These are phyloP conservation scores for Royoungia palumana DNA, from an alignment of 768 basidiomycete species.

Conservation along the genomic window DNA sequence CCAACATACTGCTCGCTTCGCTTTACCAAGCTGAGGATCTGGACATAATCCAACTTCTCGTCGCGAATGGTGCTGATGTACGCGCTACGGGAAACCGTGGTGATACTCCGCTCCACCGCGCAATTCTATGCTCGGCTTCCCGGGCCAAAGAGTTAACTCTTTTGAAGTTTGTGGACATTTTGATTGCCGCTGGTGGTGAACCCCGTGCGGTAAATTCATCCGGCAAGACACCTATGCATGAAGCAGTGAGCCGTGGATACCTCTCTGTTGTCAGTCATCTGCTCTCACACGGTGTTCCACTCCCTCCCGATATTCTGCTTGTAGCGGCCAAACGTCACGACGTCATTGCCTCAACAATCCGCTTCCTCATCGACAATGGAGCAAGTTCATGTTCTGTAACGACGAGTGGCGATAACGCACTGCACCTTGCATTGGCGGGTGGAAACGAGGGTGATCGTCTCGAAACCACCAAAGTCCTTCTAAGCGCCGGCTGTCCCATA, in stretches of 20 bases:
- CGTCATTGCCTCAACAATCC: background rate
- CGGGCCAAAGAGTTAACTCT: background rate
- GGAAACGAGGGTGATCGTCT: background rate
- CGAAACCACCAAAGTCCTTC: background rate
- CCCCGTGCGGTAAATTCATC: no score
- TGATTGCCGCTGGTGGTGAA: no score
- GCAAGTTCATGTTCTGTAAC: background rate
- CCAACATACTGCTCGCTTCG: no score
- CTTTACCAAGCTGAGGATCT: no score
- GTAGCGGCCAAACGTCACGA: background rate
- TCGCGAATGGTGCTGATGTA: no score
- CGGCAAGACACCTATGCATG: background rate
- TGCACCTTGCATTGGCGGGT: background rate
- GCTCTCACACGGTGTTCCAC: background rate
- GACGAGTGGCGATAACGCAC: background rate
- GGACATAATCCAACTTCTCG: no score
- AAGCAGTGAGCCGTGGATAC: background rate
- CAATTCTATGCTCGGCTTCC: no score
- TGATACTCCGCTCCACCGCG: no score
- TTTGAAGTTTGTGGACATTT: background rate
- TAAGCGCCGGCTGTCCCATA: constrained; percentile 9
- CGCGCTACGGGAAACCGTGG: no score
- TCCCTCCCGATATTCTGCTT: background rate
- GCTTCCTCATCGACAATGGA: background rate
- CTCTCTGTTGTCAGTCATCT: background rate